Evolutionary conservation across 2,329 filamentous ascomycete species (phyloP).

Genomic region (Lecanosticta acicola): DNA sequence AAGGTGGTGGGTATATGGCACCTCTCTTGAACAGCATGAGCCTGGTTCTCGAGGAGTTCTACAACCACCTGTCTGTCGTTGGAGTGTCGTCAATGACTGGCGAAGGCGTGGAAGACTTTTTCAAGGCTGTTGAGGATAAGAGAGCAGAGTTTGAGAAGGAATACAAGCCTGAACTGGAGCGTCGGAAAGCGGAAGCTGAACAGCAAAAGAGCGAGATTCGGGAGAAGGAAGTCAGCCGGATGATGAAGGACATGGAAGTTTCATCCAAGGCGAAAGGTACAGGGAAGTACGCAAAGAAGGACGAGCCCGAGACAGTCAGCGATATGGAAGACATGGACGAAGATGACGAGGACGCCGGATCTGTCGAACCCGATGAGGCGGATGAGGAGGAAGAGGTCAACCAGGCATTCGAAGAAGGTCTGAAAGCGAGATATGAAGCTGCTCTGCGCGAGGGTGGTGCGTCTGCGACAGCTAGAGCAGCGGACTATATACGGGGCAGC

Average conservation of each 20-base stretch:
- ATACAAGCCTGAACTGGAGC: conserved; percentile 87
- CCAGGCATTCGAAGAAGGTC: conserved; percentile 56
- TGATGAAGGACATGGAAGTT: conserved; percentile 89
- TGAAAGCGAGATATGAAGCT: conserved; percentile 71
- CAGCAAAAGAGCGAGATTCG: conserved; percentile 64
- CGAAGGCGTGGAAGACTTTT: conserved; percentile 87
- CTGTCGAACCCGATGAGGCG: conserved; percentile 49
- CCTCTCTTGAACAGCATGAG: conserved; percentile 96
- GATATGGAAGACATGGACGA: conserved; percentile 51
- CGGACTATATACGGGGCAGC: conserved; percentile 20
- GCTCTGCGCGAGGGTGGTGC: conserved; percentile 49
- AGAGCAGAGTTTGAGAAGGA: conserved; percentile 80
- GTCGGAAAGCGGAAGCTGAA: conserved; percentile 67
- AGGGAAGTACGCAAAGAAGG: conserved; percentile 33
- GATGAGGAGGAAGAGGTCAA: conserved; percentile 52
- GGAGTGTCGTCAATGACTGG: conserved; percentile 91
- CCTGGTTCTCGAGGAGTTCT: conserved; percentile 94
- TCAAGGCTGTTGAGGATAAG: conserved; percentile 81
- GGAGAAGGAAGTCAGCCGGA: conserved; percentile 77
- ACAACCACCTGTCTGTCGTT: conserved; percentile 86
- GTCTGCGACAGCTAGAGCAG: conserved; percentile 11
- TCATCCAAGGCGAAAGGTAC: conserved; percentile 36
- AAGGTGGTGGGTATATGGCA: conserved; percentile 87
- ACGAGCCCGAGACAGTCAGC: conserved; percentile 47
- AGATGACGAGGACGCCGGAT: conserved; percentile 38